Evolutionary conservation across 768 basidiomycete species (phyloP).

Genomic region (Paxillus rubicundulus): DNA sequence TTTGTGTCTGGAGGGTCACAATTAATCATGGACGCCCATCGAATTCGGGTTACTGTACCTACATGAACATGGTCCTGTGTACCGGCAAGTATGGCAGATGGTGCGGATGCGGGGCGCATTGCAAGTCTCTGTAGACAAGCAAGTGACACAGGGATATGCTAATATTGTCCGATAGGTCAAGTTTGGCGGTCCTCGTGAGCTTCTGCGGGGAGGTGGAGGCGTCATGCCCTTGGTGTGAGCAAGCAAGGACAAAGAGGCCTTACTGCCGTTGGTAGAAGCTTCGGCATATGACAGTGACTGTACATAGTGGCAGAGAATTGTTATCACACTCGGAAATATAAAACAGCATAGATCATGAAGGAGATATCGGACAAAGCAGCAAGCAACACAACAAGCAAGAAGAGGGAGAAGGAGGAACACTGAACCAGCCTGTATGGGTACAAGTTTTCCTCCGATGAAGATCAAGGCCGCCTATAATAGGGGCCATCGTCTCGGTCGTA

Average conservation of each 20-base stretch:
- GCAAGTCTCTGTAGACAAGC: background rate
- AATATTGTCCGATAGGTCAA: background rate
- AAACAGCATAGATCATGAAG: background rate
- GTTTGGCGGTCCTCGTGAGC: slow-evolving; percentile 4
- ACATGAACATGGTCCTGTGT: too few species aligned
- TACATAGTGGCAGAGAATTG: background rate
- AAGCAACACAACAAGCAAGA: slow-evolving; percentile 1
- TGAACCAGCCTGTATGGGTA: background rate
- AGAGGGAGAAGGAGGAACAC: slow-evolving; percentile 5
- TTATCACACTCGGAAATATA: background rate
- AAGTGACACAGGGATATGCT: background rate
- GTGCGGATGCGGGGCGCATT: slow-evolving; percentile 9
- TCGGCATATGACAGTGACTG: background rate
- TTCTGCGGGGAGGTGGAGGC: background rate
- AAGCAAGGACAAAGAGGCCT: slow-evolving; percentile 4
- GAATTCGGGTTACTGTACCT: slow-evolving; percentile 1
- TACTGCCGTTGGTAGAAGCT: slow-evolving; percentile 4
- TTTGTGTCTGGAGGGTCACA: too few species aligned
- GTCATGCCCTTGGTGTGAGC: slow-evolving; percentile 3
- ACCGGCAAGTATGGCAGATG: background rate
- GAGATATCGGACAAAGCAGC: slow-evolving; percentile 1
- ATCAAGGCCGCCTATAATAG: slow-evolving; percentile 29
- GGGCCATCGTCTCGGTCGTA: slow-evolving; percentile 31
- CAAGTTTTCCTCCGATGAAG: slow-evolving; percentile 1
- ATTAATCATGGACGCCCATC: slow-evolving; percentile 8